Evolutionary conservation across 768 basidiomycete species (phyloP).

Genomic region (Kwoniella sp.): DNA sequence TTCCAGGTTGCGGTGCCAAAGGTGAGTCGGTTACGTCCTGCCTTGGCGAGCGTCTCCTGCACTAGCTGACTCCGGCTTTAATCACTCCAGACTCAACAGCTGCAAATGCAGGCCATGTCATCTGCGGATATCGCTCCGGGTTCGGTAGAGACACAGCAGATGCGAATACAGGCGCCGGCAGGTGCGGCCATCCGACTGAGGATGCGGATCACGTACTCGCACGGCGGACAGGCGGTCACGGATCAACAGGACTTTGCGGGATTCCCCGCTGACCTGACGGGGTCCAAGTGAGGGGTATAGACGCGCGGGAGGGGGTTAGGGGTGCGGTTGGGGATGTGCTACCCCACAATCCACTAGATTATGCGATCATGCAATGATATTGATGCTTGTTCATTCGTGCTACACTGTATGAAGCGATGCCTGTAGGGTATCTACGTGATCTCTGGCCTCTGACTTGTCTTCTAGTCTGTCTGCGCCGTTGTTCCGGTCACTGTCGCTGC

Average conservation of each 20-base stretch:
- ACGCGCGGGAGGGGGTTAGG: too few relatives aligned
- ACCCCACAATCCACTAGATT: too few relatives aligned
- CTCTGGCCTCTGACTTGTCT: not conserved
- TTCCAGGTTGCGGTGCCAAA: slow-evolving; percentile 98
- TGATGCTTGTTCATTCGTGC: not conserved
- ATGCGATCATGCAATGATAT: not conserved
- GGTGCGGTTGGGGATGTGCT: too few relatives aligned
- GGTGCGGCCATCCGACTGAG: slow-evolving; percentile 83
- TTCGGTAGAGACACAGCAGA: slow-evolving; percentile 83
- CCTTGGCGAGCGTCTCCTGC: not conserved
- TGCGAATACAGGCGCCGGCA: slow-evolving; percentile 81
- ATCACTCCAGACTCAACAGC: slow-evolving; percentile 71
- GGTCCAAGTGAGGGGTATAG: slow-evolving; percentile 15
- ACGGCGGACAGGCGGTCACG: slow-evolving; percentile 64
- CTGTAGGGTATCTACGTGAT: not conserved
- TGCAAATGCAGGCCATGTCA: slow-evolving; percentile 98
- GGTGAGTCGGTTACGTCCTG: slow-evolving; percentile 53
- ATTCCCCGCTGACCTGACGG: slow-evolving; percentile 61
- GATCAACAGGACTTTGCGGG: slow-evolving; percentile 94
- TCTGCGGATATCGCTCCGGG: slow-evolving; percentile 73
- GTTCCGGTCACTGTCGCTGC: too few relatives aligned
- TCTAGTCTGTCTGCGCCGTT: not conserved
- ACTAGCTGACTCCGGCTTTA: slow-evolving; percentile 3
- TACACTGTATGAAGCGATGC: too few relatives aligned
- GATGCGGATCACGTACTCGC: slow-evolving; percentile 73